Conservation (phyloP, 352 stramenopile species). For the Pythium pyrilobum region DNA sequence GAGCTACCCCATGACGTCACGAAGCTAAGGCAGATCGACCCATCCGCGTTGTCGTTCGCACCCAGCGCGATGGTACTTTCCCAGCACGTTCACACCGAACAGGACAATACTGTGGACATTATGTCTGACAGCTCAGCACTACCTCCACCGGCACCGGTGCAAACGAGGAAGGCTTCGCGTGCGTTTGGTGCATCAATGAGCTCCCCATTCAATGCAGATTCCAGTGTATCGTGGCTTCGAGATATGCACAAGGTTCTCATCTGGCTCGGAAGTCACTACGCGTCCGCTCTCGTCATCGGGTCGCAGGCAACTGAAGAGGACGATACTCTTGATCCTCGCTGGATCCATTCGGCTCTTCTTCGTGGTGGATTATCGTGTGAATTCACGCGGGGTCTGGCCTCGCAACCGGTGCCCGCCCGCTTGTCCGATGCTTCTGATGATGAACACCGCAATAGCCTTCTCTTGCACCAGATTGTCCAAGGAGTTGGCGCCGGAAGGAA, state of each 20-base stretch:
- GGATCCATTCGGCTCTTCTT: slow-evolving; percentile 28
- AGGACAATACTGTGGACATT: background rate
- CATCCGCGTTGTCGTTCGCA: slow-evolving; percentile 11
- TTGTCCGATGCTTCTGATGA: background rate
- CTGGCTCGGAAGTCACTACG: slow-evolving; percentile 35
- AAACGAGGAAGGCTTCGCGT: background rate
- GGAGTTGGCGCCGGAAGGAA: slow-evolving; percentile 72
- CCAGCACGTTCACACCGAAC: slow-evolving; percentile 17
- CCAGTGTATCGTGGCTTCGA: slow-evolving; percentile 20
- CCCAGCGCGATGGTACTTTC: slow-evolving; percentile 23
- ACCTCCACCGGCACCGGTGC: slow-evolving; percentile 1
- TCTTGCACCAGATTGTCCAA: slow-evolving; percentile 73
- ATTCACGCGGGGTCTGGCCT: slow-evolving; percentile 1
- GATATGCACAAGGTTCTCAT: slow-evolving; percentile 31
- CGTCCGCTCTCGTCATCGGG: slow-evolving; percentile 26
- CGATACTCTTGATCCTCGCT: slow-evolving; percentile 20
- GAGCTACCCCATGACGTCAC: background rate
- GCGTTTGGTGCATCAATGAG: background rate
- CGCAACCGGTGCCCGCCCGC: too few relatives aligned
- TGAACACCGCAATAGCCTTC: slow-evolving; percentile 33
- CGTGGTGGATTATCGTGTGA: slow-evolving; percentile 9
- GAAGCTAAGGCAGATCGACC: slow-evolving; percentile 1
- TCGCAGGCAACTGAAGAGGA: background rate
- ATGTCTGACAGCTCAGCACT: background rate
- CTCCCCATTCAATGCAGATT: background rate